These are phyloP conservation scores for Aspergillus brasiliensis DNA, from an alignment of 2,329 filamentous ascomycete species.

Conservation along the genomic window DNA sequence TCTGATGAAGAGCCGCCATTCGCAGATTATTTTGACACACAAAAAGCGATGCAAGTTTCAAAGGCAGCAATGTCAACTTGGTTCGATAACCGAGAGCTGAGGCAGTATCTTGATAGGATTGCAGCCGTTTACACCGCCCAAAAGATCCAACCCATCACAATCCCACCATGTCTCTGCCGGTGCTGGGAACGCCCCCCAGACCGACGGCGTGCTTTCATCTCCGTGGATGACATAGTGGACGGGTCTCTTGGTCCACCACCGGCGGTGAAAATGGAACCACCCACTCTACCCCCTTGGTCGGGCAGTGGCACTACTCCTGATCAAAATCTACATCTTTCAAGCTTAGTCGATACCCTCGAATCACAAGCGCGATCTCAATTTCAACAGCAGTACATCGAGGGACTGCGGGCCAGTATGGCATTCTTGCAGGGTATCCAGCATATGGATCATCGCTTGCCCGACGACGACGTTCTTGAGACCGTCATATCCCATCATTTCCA, in stretches of 20 bases:
- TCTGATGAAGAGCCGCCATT: slow-evolving; percentile 16
- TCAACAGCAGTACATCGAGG: slow-evolving; percentile 18
- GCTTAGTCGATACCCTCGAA: slow-evolving; percentile 9
- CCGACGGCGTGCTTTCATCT: slow-evolving; percentile 4
- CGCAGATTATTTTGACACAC: slow-evolving; percentile 18
- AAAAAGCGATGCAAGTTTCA: slow-evolving; percentile 16
- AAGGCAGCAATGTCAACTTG: slow-evolving; percentile 22
- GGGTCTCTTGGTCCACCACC: slow-evolving; percentile 8
- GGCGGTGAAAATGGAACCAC: slow-evolving; percentile 6
- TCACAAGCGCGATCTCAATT: slow-evolving; percentile 17
- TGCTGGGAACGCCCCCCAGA: neutral
- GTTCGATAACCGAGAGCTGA: slow-evolving; percentile 29
- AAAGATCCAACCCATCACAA: slow-evolving; percentile 6
- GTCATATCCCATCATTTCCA: slow-evolving; percentile 4
- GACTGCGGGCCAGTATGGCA: slow-evolving; percentile 14
- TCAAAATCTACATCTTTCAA: neutral
- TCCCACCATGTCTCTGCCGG: slow-evolving; percentile 1
- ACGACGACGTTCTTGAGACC: neutral
- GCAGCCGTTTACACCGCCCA: slow-evolving; percentile 7
- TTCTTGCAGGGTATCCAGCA: slow-evolving; percentile 14
- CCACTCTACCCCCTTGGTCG: neutral
- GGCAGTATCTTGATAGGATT: slow-evolving; percentile 24
- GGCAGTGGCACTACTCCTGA: slow-evolving; percentile 3
- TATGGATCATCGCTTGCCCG: neutral
- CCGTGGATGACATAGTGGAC: slow-evolving; percentile 9